phyloP scores from a whole-genome alignment of 495 filamentous ascomycete genomes.

The Talaromyces thailandensis region DNA sequence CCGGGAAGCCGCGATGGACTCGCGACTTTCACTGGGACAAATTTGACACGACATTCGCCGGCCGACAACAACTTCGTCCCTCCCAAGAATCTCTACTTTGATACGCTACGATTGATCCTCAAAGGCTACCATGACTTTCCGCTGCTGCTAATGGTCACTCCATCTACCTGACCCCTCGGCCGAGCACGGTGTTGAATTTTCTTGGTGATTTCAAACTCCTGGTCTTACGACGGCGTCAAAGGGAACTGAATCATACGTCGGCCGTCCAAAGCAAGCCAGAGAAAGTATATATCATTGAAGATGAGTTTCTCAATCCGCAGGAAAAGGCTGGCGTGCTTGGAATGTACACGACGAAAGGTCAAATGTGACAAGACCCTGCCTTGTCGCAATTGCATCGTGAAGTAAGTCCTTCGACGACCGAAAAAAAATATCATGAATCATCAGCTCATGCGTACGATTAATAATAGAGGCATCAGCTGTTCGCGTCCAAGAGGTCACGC shows the following conservation, averaged over 20 bases:
- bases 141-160: background rate
- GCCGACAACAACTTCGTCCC: background rate
- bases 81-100: background rate
- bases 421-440: too few species aligned
- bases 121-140: background rate
- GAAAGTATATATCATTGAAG: background rate
- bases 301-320: constrained; percentile 8
- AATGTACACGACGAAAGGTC: constrained; percentile 21
- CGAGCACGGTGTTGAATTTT: background rate
- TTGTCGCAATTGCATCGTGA: constrained; percentile 17
- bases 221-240: too few species aligned
- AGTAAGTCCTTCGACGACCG: background rate
- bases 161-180: background rate
- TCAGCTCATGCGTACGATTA: background rate
- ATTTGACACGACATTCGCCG: background rate
- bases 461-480: background rate
- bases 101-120: background rate
- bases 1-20: background rate
- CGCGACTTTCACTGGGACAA: background rate
- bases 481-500: background rate
- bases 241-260: too few species aligned
- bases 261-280: too few species aligned
- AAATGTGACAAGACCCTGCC: constrained; percentile 21
- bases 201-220: too few species aligned
- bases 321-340: constrained; percentile 17